phyloP scores from a whole-genome alignment of 2,329 filamentous ascomycete species.

The Cladosporium colombiae region DNA sequence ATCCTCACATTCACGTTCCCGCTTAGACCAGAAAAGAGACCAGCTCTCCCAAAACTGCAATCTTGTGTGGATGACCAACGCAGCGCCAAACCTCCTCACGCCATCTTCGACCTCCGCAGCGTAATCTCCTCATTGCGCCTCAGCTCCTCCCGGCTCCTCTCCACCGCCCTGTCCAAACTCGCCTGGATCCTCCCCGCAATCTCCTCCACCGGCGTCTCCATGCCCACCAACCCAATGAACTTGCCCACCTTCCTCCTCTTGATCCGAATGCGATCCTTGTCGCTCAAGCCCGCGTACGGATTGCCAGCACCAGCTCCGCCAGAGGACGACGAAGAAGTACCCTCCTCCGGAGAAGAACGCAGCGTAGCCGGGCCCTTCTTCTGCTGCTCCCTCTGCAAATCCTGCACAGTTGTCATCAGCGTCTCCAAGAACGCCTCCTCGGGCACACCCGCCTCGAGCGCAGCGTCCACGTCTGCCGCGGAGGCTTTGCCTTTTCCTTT shows the following conservation, averaged over 20 bases:
- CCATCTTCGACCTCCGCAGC: constrained; percentile 36
- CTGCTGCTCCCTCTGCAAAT: constrained; percentile 39
- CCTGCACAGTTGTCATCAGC: constrained; percentile 33
- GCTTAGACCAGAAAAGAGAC: neutral
- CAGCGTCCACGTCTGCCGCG: constrained; percentile 14
- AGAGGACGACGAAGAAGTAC: neutral
- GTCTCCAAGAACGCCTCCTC: constrained; percentile 23
- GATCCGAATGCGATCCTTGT: constrained; percentile 44
- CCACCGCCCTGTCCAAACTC: constrained; percentile 36
- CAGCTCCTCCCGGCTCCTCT: constrained; percentile 35
- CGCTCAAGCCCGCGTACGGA: constrained; percentile 36
- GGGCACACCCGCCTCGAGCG: neutral
- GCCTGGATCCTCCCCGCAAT: constrained; percentile 43
- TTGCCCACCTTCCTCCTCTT: constrained; percentile 72
- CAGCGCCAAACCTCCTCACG: neutral
- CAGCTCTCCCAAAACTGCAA: neutral
- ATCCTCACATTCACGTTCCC: neutral
- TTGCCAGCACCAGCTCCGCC: constrained; percentile 10
- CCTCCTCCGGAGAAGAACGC: neutral
- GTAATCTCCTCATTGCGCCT: constrained; percentile 37
- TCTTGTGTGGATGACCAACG: neutral
- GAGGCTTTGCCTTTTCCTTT: neutral
- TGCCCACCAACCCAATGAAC: constrained; percentile 71
- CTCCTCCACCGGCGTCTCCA: constrained; percentile 55
- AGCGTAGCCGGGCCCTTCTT: neutral